Base-by-base conservation (phyloP, 768 basidiomycete species). In the Suillus plorans region DNA sequence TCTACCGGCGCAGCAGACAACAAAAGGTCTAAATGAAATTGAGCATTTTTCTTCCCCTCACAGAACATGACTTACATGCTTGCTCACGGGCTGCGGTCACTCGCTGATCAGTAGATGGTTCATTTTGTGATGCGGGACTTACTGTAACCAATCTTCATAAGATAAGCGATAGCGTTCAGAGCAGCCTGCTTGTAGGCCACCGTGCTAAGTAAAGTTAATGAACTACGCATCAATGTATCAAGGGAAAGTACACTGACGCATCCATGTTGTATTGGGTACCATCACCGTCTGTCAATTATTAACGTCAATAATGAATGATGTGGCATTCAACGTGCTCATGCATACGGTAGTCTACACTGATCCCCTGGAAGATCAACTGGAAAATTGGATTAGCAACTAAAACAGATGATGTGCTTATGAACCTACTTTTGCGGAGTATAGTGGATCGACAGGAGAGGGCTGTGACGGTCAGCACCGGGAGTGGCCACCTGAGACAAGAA, bases 151-250 rank as follows among this genome's bases (percentile, higher is more conserved):
- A 91, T 79, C 85, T 89, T 63, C n/a, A 45, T 53, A 52, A 93
- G 79, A 73, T 93, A 92, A 2, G 84, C 82, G 60, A 93, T 92
- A 2, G 88, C 84, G 69, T 91, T 91, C 62, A 91, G 76, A 0
- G 91, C 89, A 6, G 91, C 91, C 76, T 90, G 89, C 72, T 92
- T 91, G 73, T 89, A 92, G 3, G 91, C 90, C 20, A 90, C 88
- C 25, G 89, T 85, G 0, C 88, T 89, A 36, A 13, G 5, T n/a
- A 59, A 37, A 41, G 25, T n/a, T 1, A 22, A 12, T n/a, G 60
- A 53, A 50, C 58, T 47, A 28, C 2, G 0, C 22, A 39, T 55
- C 9, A 20, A 14, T 55, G 18, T 14, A n/a, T 2, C 18, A 50
- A 42, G 52, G 22, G 12, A 60, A 64, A n/a, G 7, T 7, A 37